phyloP scores from a whole-genome alignment of 306 rosid genomes.

The Cyclanthera cordifolia region DNA sequence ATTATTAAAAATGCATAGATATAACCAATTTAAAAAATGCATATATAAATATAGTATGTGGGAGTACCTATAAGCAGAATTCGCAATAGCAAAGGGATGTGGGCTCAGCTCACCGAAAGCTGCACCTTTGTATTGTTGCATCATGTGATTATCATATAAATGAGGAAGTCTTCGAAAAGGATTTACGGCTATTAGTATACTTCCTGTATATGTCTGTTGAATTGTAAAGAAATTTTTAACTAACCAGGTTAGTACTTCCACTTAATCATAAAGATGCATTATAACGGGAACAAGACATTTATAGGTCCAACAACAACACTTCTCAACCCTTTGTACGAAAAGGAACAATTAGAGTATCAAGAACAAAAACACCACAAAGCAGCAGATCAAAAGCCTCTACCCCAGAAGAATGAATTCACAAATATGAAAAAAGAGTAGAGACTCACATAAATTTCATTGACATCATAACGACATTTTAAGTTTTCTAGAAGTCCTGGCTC shows the following conservation, averaged over 20 bases:
- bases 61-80: conserved; percentile 84
- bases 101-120: conserved; percentile 83
- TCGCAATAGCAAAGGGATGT: conserved; percentile 97
- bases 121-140: conserved; percentile 66
- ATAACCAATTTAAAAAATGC: background rate
- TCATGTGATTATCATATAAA: conserved; percentile 46
- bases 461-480: conserved; percentile 48
- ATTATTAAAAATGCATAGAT: background rate
- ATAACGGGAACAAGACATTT: background rate
- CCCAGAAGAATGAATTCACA: background rate
- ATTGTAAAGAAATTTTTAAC: background rate
- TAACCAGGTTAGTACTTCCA: background rate
- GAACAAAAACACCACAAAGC: background rate
- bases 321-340: conserved; percentile 1
- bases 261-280: conserved; percentile 1
- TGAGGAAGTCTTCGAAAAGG: conserved; percentile 90
- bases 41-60: background rate
- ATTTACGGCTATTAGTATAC: conserved; percentile 87
- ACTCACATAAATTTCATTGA: conserved; percentile 80
- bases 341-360: background rate
- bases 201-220: conserved; percentile 86
- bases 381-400: background rate
- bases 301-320: background rate
- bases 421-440: background rate
- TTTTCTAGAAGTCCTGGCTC: conserved; percentile 91